Percentiles rank a stretch among this genome's conserved stretches.
Conservation (phyloP, 208 protist genomes). For the Leishmania major region DNA sequence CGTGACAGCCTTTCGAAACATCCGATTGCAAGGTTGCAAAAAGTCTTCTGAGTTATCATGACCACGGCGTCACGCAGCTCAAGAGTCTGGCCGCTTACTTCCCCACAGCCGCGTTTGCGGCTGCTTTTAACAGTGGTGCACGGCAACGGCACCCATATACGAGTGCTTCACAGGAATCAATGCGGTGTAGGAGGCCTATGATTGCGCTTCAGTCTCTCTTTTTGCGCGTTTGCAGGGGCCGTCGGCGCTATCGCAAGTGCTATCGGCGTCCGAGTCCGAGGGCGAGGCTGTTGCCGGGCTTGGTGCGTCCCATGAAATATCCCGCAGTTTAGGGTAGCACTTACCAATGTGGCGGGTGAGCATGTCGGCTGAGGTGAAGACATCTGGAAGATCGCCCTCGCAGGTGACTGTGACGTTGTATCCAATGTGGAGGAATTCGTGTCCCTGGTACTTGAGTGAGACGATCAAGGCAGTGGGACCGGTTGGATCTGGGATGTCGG, state of each 20-base stretch:
- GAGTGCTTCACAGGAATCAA: background rate
- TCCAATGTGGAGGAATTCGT: slow-evolving; percentile 81
- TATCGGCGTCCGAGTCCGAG: background rate
- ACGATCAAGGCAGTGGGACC: slow-evolving; percentile 79
- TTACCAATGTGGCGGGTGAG: slow-evolving; percentile 56
- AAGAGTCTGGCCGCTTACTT: background rate
- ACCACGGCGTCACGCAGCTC: background rate
- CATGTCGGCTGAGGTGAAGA: slow-evolving; percentile 56
- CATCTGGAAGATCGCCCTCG: slow-evolving; percentile 72
- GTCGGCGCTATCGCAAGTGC: background rate
- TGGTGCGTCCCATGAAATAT: slow-evolving; percentile 39
- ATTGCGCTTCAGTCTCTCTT: background rate
- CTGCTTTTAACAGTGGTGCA: background rate
- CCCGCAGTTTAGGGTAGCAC: slow-evolving; percentile 49
- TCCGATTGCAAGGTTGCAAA: background rate
- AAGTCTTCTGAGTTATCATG: background rate
- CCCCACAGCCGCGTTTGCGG: background rate
- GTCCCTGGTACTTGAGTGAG: slow-evolving; percentile 60
- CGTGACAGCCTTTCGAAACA: background rate
- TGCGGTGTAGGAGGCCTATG: background rate
- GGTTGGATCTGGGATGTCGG: slow-evolving; percentile 77
- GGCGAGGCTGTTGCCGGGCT: background rate
- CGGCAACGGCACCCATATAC: background rate
- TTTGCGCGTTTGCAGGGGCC: background rate
- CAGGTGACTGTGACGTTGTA: slow-evolving; percentile 71